phyloP scores from a whole-genome alignment of 192 early-diverging fungal genomes.

The Dissophora ornata region DNA sequence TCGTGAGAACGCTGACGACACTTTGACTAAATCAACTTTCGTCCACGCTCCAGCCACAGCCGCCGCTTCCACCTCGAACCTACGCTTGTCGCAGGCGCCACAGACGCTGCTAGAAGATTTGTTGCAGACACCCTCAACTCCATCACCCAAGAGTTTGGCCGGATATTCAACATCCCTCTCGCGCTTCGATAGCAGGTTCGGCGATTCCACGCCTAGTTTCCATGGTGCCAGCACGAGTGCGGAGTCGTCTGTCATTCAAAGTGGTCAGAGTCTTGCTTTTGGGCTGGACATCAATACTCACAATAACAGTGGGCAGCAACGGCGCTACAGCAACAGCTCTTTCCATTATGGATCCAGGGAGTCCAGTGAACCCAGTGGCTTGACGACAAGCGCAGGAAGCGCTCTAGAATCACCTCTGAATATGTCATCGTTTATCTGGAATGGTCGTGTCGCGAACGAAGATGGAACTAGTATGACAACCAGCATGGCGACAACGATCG shows the following conservation, averaged over 20 bases:
- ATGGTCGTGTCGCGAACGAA: conserved; percentile 10
- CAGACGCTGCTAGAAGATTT: background rate
- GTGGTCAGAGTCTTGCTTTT: conserved; percentile 9
- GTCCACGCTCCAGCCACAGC: background rate
- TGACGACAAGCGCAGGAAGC: background rate
- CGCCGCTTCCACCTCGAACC: background rate
- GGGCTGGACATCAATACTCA: conserved; percentile 4
- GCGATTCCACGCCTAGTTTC: background rate
- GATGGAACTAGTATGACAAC: background rate
- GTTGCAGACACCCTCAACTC: conserved; percentile 25
- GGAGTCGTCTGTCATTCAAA: background rate
- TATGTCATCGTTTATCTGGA: conserved; percentile 44
- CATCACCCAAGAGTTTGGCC: conserved; percentile 8
- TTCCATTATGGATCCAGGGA: background rate
- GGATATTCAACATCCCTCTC: conserved; percentile 6
- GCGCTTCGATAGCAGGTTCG: conserved; percentile 3
- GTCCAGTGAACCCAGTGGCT: background rate
- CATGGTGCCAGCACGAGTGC: background rate
- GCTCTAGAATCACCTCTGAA: conserved; percentile 31
- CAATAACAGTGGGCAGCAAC: background rate
- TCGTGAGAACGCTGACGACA: background rate
- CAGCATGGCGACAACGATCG: background rate
- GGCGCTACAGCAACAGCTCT: background rate
- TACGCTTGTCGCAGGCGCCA: background rate
- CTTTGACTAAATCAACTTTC: background rate